These are phyloP conservation scores for Lactarius hengduanensis DNA, from an alignment of 768 basidiomycete species.

Conservation along the genomic window DNA sequence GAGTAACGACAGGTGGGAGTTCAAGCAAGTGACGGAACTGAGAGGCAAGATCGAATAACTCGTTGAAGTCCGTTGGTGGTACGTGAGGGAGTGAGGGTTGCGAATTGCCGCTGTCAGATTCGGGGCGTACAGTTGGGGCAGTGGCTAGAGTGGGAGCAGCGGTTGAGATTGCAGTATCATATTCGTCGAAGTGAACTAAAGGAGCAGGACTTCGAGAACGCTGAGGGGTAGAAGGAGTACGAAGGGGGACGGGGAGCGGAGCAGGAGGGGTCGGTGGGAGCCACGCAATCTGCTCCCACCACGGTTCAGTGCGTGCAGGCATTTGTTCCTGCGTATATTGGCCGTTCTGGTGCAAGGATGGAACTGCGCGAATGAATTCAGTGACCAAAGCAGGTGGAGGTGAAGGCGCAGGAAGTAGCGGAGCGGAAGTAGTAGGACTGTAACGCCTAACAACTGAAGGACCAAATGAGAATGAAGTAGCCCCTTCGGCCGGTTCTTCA, in stretches of 20 bases:
- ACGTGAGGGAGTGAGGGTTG: slow-evolving; percentile 27
- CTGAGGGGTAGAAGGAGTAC: slow-evolving; percentile 17
- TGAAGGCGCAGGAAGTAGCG: slow-evolving; percentile 24
- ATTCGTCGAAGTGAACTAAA: slow-evolving; percentile 10
- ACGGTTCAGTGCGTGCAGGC: slow-evolving; percentile 8
- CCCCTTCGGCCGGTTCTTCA: not conserved
- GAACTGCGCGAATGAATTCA: slow-evolving; percentile 17
- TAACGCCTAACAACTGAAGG: not conserved
- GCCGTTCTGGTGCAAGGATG: slow-evolving; percentile 12
- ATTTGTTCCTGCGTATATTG: slow-evolving; percentile 6
- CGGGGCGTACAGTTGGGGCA: not conserved
- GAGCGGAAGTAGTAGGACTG: slow-evolving; percentile 8
- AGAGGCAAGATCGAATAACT: slow-evolving; percentile 28
- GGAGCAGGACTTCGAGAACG: slow-evolving; percentile 18
- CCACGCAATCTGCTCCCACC: slow-evolving; percentile 25
- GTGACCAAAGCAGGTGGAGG: slow-evolving; percentile 19
- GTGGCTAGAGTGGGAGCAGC: not conserved
- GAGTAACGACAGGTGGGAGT: slow-evolving; percentile 22
- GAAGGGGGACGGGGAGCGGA: slow-evolving; percentile 20
- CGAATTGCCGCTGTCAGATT: slow-evolving; percentile 9
- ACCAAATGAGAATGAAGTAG: not conserved
- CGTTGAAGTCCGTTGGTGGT: slow-evolving; percentile 27
- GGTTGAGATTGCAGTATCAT: not conserved
- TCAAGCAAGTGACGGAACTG: slow-evolving; percentile 30
- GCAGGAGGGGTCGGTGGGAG: slow-evolving; percentile 21